Conservation (phyloP, 495 filamentous ascomycete genomes). For the Podospora pseudoanserina region DNA sequence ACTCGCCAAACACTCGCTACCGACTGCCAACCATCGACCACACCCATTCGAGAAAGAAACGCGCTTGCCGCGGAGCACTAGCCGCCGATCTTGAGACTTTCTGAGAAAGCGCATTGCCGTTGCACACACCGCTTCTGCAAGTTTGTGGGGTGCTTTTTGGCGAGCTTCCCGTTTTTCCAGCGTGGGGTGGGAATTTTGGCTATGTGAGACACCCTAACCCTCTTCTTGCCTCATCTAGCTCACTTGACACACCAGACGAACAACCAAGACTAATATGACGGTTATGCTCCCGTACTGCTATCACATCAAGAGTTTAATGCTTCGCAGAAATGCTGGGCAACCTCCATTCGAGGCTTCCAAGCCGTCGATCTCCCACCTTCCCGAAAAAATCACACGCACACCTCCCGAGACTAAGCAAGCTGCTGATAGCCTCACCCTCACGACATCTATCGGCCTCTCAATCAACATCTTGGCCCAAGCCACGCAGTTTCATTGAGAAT, state of each 20-base stretch:
- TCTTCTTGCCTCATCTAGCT: not conserved
- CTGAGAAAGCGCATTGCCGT: not conserved
- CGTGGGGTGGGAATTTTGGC: not conserved
- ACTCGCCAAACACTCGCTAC: not conserved
- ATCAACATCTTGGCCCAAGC: too few relatives aligned
- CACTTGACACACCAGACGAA: not conserved
- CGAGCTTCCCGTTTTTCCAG: not conserved
- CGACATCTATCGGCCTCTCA: not conserved
- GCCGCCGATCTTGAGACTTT: not conserved
- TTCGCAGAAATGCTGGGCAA: not conserved
- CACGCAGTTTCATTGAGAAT: too few relatives aligned
- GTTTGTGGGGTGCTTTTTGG: not conserved
- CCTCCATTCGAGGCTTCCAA: not conserved
- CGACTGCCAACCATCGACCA: not conserved
- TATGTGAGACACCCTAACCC: not conserved
- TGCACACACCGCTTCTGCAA: not conserved
- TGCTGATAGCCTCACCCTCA: not conserved
- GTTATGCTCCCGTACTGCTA: too few relatives aligned
- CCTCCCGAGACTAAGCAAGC: not conserved
- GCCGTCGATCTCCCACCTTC: not conserved
- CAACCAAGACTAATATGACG: not conserved
- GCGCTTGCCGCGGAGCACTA: not conserved
- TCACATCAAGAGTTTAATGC: not conserved
- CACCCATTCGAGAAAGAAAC: not conserved
- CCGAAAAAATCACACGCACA: not conserved